phyloP scores from a whole-genome alignment of 2,329 filamentous ascomycete genomes.

The Claviceps fusiformis region DNA sequence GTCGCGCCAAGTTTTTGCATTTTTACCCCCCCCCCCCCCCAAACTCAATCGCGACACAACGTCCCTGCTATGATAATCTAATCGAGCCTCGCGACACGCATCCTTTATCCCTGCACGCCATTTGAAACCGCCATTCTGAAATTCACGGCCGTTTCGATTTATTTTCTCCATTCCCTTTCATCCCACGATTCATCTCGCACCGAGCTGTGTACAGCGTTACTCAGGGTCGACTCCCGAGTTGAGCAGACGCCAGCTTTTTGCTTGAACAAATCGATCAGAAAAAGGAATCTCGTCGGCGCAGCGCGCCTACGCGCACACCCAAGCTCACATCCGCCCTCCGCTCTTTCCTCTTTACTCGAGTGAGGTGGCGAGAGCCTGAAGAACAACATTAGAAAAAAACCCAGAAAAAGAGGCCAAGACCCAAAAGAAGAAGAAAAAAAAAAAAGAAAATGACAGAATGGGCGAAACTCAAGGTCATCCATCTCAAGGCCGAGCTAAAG shows the following conservation, averaged over 20 bases:
- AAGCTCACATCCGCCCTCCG: too few relatives aligned
- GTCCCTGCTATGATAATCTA: not conserved
- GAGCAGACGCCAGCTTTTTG: not conserved
- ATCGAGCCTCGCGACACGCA: not conserved
- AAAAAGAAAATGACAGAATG: conserved; percentile 33
- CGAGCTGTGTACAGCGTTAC: not conserved
- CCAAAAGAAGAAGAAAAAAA: not conserved
- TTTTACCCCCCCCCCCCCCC: too few relatives aligned
- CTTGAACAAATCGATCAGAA: too few relatives aligned
- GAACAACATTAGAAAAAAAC: too few relatives aligned
- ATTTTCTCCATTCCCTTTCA: not conserved
- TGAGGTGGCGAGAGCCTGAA: too few relatives aligned
- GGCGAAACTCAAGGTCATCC: conserved; percentile 54
- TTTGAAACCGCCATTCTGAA: not conserved
- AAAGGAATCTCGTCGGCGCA: too few relatives aligned
- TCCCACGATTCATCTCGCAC: not conserved
- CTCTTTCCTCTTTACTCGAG: not conserved
- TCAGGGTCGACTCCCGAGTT: not conserved
- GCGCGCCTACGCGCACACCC: too few relatives aligned
- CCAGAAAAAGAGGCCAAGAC: not conserved
- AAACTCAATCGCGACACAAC: not conserved
- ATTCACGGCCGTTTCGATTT: not conserved
- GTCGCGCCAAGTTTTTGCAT: not conserved
- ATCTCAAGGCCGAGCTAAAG: conserved; percentile 64
- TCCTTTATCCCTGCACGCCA: not conserved